phyloP scores from a whole-genome alignment of 306 rosid genomes.

The Trifolium subterraneum region DNA sequence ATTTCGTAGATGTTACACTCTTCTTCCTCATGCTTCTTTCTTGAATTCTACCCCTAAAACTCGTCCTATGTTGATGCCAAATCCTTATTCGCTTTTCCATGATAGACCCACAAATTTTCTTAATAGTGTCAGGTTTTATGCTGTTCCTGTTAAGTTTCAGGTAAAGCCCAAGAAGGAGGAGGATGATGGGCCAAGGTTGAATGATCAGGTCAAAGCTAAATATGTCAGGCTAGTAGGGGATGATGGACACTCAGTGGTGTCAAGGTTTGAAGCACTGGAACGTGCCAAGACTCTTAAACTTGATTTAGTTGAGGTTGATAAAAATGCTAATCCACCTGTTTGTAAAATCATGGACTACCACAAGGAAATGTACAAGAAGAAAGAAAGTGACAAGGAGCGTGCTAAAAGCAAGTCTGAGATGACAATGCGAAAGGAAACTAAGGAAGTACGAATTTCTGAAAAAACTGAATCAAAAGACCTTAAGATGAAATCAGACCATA shows the following conservation, averaged over 20 bases:
- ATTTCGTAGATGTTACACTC: constrained; percentile 48
- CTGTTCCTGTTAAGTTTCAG: constrained; percentile 67
- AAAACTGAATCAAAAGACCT: constrained; percentile 73
- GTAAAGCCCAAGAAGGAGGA: constrained; percentile 39
- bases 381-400: constrained; percentile 69
- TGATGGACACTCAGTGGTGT: constrained; percentile 64
- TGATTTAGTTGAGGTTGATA: constrained; percentile 92
- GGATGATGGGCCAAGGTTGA: constrained; percentile 51
- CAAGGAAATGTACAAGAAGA: constrained; percentile 66
- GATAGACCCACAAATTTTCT: constrained; percentile 40
- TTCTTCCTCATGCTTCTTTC: constrained; percentile 43
- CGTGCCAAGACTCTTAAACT: constrained; percentile 70
- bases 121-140: constrained; percentile 59
- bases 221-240: constrained; percentile 76
- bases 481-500: constrained; percentile 76
- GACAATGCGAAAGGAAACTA: constrained; percentile 44
- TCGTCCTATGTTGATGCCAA: constrained; percentile 33
- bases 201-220: constrained; percentile 64
- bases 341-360: constrained; percentile 90
- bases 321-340: constrained; percentile 68
- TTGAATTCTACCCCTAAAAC: constrained; percentile 44
- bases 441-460: constrained; percentile 58
- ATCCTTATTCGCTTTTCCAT: constrained; percentile 36
- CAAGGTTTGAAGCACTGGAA: constrained; percentile 65
- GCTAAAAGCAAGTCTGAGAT: constrained; percentile 63